Evolutionary conservation across 192 early-diverging fungal genomes (phyloP).

Genomic region (Phycomyces blakesleeanus): DNA sequence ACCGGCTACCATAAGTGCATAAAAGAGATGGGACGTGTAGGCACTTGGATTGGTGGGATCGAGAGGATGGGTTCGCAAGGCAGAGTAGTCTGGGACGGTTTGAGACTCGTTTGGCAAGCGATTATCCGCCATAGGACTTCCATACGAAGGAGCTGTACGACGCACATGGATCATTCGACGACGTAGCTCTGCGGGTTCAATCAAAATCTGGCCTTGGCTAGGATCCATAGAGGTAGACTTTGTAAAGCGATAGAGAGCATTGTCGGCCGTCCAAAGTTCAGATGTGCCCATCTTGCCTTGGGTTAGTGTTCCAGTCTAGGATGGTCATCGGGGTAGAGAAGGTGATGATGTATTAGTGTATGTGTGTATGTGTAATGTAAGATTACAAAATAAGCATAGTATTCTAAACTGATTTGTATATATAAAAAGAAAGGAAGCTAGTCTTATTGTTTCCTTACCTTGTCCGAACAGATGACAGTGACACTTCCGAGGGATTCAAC

Average conservation of each 20-base stretch:
- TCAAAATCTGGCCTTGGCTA: constrained; percentile 32
- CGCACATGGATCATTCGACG: constrained; percentile 29
- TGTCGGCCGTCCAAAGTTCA: constrained; percentile 78
- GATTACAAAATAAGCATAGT: too few species aligned
- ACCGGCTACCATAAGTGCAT: constrained; percentile 66
- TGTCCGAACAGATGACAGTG: constrained; percentile 97
- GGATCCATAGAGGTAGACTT: constrained; percentile 54
- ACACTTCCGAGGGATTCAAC: constrained; percentile 96
- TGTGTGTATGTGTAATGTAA: too few species aligned
- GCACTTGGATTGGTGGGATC: background rate
- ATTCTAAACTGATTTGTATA: too few species aligned
- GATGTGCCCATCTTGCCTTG: constrained; percentile 95
- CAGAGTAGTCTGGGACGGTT: constrained; percentile 4
- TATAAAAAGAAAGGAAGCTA: too few species aligned
- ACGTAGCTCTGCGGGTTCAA: constrained; percentile 18
- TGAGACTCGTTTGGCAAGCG: background rate
- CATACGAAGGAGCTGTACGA: constrained; percentile 24
- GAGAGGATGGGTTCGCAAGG: constrained; percentile 22
- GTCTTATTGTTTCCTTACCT: constrained; percentile 88
- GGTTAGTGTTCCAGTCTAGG: constrained; percentile 80
- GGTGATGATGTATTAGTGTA: constrained; percentile 28
- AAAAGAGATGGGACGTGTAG: constrained; percentile 5
- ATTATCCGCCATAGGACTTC: background rate
- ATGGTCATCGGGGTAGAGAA: background rate
- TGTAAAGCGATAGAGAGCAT: constrained; percentile 59